A percentile compares a stretch with the other conserved stretches of the same genome.
These are phyloP conservation scores for Vigna angularis DNA, from an alignment of 306 rosid genomes.

Conservation along the genomic window DNA sequence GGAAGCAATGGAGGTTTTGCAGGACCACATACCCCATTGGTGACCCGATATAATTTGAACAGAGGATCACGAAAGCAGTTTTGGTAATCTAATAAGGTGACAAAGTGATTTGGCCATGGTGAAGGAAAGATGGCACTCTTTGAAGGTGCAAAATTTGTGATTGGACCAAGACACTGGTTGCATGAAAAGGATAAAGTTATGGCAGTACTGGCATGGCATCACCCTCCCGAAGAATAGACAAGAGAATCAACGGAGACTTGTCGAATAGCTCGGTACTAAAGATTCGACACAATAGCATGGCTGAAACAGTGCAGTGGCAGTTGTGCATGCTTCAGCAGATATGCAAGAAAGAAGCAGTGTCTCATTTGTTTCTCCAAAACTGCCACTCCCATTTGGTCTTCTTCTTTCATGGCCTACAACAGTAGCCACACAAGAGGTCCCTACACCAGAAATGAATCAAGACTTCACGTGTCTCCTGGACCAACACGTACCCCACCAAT, in stretches of 20 bases:
- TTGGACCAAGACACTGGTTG: constrained; percentile 47
- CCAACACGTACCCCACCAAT: constrained; percentile 72
- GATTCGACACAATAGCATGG: constrained; percentile 45
- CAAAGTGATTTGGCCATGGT: constrained; percentile 40
- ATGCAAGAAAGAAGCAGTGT: constrained; percentile 38
- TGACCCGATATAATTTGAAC: constrained; percentile 32
- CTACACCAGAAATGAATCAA: constrained; percentile 54
- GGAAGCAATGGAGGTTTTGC: constrained; percentile 40
- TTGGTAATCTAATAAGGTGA: constrained; percentile 39
- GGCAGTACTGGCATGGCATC: constrained; percentile 21
- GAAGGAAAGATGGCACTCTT: constrained; percentile 45
- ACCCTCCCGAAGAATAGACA: constrained; percentile 40
- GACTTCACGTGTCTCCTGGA: constrained; percentile 80
- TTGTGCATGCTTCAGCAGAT: constrained; percentile 26
- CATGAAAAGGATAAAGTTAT: constrained; percentile 34
- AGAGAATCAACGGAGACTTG: constrained; percentile 61
- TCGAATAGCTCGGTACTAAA: constrained; percentile 58
- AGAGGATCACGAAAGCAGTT: constrained; percentile 33
- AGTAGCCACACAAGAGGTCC: constrained; percentile 44
- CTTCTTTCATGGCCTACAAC: constrained; percentile 47
- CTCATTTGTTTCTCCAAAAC: constrained; percentile 50
- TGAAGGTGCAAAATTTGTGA: constrained; percentile 47
- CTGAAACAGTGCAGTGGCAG: constrained; percentile 41
- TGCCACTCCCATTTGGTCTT: constrained; percentile 42
- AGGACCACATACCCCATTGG: constrained; percentile 50